Evolutionary conservation across 495 filamentous ascomycete genomes (phyloP).

Genomic region (Podospora anserina): DNA sequence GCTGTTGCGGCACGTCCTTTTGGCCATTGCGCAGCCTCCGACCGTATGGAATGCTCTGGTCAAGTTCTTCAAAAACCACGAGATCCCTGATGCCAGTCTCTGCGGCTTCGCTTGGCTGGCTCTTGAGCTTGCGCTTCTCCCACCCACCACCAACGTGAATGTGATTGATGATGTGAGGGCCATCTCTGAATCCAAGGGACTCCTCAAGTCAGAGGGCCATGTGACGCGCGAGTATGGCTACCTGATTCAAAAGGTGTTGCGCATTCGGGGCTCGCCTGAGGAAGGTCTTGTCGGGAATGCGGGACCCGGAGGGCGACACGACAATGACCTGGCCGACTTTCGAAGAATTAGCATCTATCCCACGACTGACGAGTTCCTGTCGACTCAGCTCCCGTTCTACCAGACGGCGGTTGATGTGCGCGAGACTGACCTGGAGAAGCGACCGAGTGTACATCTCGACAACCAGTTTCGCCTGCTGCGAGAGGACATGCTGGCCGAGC

Average conservation of each 20-base stretch:
- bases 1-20: slow-evolving; percentile 53
- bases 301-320: slow-evolving; percentile 67
- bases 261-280: slow-evolving; percentile 13
- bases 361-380: slow-evolving; percentile 65
- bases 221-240: slow-evolving; percentile 30
- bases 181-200: slow-evolving; percentile 25
- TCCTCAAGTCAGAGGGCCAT: slow-evolving; percentile 36
- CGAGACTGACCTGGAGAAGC: slow-evolving; percentile 33
- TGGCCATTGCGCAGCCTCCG: slow-evolving; percentile 54
- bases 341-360: slow-evolving; percentile 63
- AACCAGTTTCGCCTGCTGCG: slow-evolving; percentile 76
- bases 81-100: slow-evolving; percentile 40
- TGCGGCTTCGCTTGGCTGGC: slow-evolving; percentile 60
- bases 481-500: slow-evolving; percentile 68
- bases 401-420: slow-evolving; percentile 44
- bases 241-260: slow-evolving; percentile 27
- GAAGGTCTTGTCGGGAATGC: not conserved
- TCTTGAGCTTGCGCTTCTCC: slow-evolving; percentile 52
- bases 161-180: slow-evolving; percentile 35
- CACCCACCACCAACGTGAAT: slow-evolving; percentile 25
- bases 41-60: slow-evolving; percentile 59
- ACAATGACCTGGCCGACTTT: slow-evolving; percentile 69
- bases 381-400: slow-evolving; percentile 57
- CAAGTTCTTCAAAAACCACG: slow-evolving; percentile 36
- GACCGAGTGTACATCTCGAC: slow-evolving; percentile 58